Evolutionary conservation across 768 basidiomycete genomes (phyloP).

Genomic region (Mycena venus): DNA sequence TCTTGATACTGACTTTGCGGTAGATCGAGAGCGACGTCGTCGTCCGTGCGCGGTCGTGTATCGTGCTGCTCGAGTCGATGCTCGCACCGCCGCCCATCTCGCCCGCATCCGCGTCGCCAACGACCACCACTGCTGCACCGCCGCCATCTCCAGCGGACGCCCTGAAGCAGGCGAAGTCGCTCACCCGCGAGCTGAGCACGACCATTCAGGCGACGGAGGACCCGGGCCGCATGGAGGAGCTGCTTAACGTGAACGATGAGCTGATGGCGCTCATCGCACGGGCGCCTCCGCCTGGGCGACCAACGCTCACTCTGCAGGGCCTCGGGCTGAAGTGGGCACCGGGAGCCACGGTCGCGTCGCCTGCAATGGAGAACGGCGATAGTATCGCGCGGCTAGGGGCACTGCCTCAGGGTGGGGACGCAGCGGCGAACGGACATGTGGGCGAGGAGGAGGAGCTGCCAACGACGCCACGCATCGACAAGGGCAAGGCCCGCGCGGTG

Average conservation of each 20-base stretch:
- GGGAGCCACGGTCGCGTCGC: slow-evolving; percentile 9
- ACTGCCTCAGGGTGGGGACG: neutral
- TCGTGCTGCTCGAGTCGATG: slow-evolving; percentile 54
- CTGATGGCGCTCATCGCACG: slow-evolving; percentile 70
- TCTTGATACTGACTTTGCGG: slow-evolving; percentile 2
- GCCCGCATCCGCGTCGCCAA: neutral
- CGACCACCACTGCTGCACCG: slow-evolving; percentile 20
- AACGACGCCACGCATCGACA: slow-evolving; percentile 77
- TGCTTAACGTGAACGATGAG: slow-evolving; percentile 81
- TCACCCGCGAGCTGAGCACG: slow-evolving; percentile 64
- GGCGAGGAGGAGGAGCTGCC: slow-evolving; percentile 51
- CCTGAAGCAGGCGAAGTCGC: slow-evolving; percentile 61
- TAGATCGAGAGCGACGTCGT: slow-evolving; percentile 63
- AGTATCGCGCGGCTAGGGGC: neutral
- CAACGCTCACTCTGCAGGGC: slow-evolving; percentile 58
- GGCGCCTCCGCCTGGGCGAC: slow-evolving; percentile 53
- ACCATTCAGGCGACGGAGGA: slow-evolving; percentile 72
- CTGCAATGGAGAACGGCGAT: slow-evolving; percentile 8
- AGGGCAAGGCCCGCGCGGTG: slow-evolving; percentile 82
- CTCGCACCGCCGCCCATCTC: slow-evolving; percentile 28
- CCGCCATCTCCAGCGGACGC: slow-evolving; percentile 50
- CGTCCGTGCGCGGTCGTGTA: slow-evolving; percentile 59
- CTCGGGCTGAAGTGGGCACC: slow-evolving; percentile 52
- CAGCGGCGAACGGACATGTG: slow-evolving; percentile 20
- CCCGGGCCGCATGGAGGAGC: slow-evolving; percentile 71